A percentile compares a stretch with the other conserved stretches of the same genome.
Conservation (phyloP, 2,329 filamentous ascomycete species). For the Neopestalotiopsis sp. region DNA sequence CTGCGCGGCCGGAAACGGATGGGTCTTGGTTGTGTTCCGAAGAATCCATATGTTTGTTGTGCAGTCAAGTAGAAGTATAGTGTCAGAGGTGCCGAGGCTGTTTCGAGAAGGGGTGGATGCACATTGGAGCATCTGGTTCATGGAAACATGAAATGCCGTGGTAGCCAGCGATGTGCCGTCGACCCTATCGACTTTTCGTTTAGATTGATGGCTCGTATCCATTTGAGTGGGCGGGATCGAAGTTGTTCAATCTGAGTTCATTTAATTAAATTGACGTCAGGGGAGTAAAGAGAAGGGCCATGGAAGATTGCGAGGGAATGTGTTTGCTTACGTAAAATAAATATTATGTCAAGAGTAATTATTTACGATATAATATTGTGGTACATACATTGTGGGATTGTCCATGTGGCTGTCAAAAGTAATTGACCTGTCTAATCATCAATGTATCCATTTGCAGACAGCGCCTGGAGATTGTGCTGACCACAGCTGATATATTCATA, state of each 20-base stretch:
- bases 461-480: no score
- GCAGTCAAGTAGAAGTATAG: neutral
- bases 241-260: neutral
- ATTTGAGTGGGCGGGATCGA: neutral
- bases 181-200: neutral
- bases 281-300: no score
- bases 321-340: no score
- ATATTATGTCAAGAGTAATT: no score
- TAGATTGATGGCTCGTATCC: neutral
- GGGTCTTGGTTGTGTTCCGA: neutral
- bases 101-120: neutral
- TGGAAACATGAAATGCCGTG: constrained; percentile 16
- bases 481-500: no score
- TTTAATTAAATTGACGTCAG: no score
- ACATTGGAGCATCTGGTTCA: constrained; percentile 17
- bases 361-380: no score
- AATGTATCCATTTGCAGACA: no score
- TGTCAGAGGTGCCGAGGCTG: neutral
- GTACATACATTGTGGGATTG: no score
- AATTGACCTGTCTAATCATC: no score
- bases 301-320: no score
- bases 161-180: neutral
- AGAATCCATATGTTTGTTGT: neutral
- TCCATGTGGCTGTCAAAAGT: no score
- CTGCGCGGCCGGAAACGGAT: constrained; percentile 2